Base-by-base conservation (phyloP, 805 yeast genomes). In the Teunomyces funiuensis region DNA sequence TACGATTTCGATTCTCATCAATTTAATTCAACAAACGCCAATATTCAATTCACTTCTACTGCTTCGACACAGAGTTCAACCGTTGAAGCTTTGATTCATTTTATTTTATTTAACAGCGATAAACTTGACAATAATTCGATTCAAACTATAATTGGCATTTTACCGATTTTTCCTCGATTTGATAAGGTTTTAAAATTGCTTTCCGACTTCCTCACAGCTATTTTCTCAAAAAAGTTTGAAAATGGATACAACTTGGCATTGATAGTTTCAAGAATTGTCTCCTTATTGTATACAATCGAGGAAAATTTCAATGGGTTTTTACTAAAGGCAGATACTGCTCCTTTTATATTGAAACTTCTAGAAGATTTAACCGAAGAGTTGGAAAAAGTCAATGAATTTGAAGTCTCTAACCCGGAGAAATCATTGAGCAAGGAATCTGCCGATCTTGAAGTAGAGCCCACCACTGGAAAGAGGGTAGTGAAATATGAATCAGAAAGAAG, bases 71-170 rank as follows among this genome's bases (percentile, higher is more conserved):
- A 27, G 4, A 16, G 37, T 9, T 27, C 16, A 14, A 18, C 43
- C 11, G 54, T 78, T 8, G 97, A 89, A 58, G 77, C 89, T 34
- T 70, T 89, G 27, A 79, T 90, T 42, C 97, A 90, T 62, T 76
- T 85, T 3, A 66, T 87, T 18, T 58, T 88, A 11, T 69, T 67
- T 41, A 51, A 53, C 22, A 46, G 47, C 16, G 30, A 44, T 19
- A 44, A 44, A 16, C 34, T 38, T n/a, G 50, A 47, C 15, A 42
- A 47, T 15, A 37, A 43, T 31, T 44, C 42, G 16, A 28, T 43
- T 13, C 45, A 13, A 41, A 60, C 39, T 25, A 42, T 50, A n/a
- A 51, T 58, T 19, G 46, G 53, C 13, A 55, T 59, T 4, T 46
- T 70, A 31, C 76, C 76, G 0, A 45, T 71, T 14, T 53, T 66